Percentiles rank a stretch among this genome's conserved stretches.
Conservation (phyloP, 2,329 filamentous ascomycete genomes). For the Aaosphaeria pasadenensis region DNA sequence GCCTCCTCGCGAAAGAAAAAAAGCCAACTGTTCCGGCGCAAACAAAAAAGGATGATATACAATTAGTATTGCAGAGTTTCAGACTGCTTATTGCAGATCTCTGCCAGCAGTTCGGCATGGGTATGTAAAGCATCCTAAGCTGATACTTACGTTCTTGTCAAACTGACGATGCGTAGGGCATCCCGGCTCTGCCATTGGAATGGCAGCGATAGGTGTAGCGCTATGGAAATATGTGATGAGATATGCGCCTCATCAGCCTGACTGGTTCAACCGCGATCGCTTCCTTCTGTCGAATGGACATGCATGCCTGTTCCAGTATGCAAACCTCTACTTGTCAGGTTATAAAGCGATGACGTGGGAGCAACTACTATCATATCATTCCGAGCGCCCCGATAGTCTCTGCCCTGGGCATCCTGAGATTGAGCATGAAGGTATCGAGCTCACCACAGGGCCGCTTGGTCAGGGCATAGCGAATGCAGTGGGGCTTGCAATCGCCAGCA, state of each 20-base stretch:
- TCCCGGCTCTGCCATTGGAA: slow-evolving; percentile 52
- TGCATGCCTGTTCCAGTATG: slow-evolving; percentile 3
- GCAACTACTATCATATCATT: slow-evolving; percentile 56
- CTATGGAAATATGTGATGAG: slow-evolving; percentile 63
- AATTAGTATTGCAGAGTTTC: slow-evolving; percentile 57
- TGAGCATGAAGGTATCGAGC: slow-evolving; percentile 55
- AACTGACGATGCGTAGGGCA: neutral
- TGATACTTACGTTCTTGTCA: neutral
- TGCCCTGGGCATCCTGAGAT: slow-evolving; percentile 58
- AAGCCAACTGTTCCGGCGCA: slow-evolving; percentile 10
- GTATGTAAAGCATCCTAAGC: slow-evolving; percentile 39
- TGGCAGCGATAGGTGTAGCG: slow-evolving; percentile 60
- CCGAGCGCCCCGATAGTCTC: slow-evolving; percentile 43
- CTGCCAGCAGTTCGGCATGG: slow-evolving; percentile 65
- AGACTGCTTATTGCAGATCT: slow-evolving; percentile 63
- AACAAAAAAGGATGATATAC: slow-evolving; percentile 13
- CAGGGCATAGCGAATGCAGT: slow-evolving; percentile 56
- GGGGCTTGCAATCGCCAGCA: slow-evolving; percentile 52
- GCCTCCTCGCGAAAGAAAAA: slow-evolving; percentile 10
- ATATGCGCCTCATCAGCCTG: slow-evolving; percentile 54
- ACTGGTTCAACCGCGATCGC: slow-evolving; percentile 60
- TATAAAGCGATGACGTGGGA: slow-evolving; percentile 56
- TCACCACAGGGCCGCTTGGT: slow-evolving; percentile 59
- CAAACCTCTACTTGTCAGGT: slow-evolving; percentile 43
- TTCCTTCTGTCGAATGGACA: slow-evolving; percentile 60